phyloP scores from a whole-genome alignment of 352 stramenopile species.

The Globisporangium splendens region DNA sequence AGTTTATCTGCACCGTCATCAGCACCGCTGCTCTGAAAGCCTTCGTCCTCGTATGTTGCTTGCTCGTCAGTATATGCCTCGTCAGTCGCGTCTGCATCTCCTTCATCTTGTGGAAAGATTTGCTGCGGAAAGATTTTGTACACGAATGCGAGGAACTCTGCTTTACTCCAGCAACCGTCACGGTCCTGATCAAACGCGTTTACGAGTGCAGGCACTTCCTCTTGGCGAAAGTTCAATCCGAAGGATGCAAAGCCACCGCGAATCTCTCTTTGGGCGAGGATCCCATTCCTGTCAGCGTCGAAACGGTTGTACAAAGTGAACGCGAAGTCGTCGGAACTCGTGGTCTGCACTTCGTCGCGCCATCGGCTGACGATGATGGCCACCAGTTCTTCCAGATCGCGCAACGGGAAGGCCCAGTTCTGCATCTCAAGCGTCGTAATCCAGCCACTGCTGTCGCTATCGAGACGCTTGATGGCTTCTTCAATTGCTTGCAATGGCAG shows the following conservation, averaged over 20 bases:
- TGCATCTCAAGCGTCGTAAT: constrained; percentile 57
- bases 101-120: constrained; percentile 1
- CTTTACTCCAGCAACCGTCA: constrained; percentile 48
- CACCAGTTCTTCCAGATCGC: constrained; percentile 63
- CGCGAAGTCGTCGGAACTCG: constrained; percentile 18
- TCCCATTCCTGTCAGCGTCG: constrained; percentile 54
- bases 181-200: constrained; percentile 49
- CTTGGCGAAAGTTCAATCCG: constrained; percentile 28
- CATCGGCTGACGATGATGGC: constrained; percentile 33
- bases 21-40: neutral
- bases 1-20: too few species aligned
- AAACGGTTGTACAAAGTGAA: constrained; percentile 42
- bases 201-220: constrained; percentile 43
- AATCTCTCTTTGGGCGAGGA: constrained; percentile 54
- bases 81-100: constrained; percentile 1
- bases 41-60: constrained; percentile 19
- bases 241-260: constrained; percentile 42
- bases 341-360: constrained; percentile 12
- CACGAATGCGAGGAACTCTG: constrained; percentile 49
- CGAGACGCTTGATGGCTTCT: constrained; percentile 32
- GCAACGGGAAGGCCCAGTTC: constrained; percentile 46
- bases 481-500: constrained; percentile 28
- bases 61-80: constrained; percentile 7
- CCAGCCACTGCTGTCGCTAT: constrained; percentile 61
- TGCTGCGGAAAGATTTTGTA: constrained; percentile 27